Evolutionary conservation across 1,284 basidiomycete genomes (phyloP).

Genomic region (Crucibulum parvulum): DNA sequence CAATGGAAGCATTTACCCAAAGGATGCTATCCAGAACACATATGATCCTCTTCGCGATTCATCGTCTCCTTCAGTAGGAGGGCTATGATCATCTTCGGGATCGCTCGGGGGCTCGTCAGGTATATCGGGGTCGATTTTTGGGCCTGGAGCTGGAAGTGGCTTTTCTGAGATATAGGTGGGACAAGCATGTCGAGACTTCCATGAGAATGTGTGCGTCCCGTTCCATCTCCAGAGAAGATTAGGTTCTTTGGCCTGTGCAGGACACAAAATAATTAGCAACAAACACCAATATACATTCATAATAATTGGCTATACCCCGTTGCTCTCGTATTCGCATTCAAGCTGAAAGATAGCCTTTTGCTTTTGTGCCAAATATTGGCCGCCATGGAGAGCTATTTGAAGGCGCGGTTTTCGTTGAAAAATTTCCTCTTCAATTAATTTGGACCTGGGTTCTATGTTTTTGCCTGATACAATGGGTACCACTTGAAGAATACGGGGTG

Average conservation of each 20-base stretch:
- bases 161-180: slow-evolving; percentile 14
- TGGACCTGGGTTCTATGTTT: slow-evolving; percentile 16
- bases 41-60: too few species aligned
- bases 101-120: background rate
- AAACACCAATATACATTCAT: background rate
- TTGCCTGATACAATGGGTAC: slow-evolving; percentile 44
- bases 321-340: slow-evolving; percentile 36
- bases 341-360: slow-evolving; percentile 49
- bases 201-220: slow-evolving; percentile 30
- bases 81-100: background rate
- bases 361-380: slow-evolving; percentile 39
- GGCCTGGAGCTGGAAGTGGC: slow-evolving; percentile 18
- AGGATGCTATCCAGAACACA: too few species aligned
- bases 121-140: background rate
- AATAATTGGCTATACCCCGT: background rate
- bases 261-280: too few species aligned
- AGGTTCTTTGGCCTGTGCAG: slow-evolving; percentile 32
- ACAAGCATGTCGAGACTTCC: slow-evolving; percentile 26
- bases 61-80: too few species aligned
- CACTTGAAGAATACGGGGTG: slow-evolving; percentile 43
- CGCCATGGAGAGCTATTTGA: slow-evolving; percentile 48
- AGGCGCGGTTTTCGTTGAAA: slow-evolving; percentile 34
- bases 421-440: slow-evolving; percentile 13
- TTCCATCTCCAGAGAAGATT: slow-evolving; percentile 32
- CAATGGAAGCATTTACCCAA: too few species aligned